These are phyloP conservation scores for Lipomyces yamadae DNA, from an alignment of 805 yeast species.

Conservation along the genomic window DNA sequence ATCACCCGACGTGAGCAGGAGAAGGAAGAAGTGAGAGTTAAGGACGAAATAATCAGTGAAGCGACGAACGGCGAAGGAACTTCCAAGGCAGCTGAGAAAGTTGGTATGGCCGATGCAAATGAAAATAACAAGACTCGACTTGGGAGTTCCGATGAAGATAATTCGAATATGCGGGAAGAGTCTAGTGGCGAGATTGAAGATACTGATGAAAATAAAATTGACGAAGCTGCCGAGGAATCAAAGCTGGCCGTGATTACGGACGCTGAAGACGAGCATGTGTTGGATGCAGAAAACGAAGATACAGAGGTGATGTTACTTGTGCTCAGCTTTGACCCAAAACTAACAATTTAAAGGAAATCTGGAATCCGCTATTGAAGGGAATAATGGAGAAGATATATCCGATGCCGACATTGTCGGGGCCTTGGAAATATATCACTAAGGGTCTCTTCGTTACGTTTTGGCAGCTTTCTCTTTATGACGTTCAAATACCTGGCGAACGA, in stretches of 20 bases:
- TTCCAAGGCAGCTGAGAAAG: slow-evolving; percentile 10
- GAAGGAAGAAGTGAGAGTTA: slow-evolving; percentile 37
- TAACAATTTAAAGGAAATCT: slow-evolving; percentile 48
- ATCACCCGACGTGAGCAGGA: slow-evolving; percentile 17
- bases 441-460: slow-evolving; percentile 68
- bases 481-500: slow-evolving; percentile 56
- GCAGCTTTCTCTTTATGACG: slow-evolving; percentile 73
- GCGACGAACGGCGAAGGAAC: slow-evolving; percentile 3
- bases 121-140: slow-evolving; percentile 5
- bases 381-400: slow-evolving; percentile 43
- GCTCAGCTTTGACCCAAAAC: slow-evolving; percentile 9
- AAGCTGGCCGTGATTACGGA: slow-evolving; percentile 67
- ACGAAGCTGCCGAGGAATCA: slow-evolving; percentile 58
- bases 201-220: slow-evolving; percentile 50
- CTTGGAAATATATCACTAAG: slow-evolving; percentile 41
- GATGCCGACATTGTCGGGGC: slow-evolving; percentile 39
- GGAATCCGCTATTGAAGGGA: slow-evolving; percentile 48
- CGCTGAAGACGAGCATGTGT: background rate
- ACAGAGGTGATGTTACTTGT: background rate
- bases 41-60: background rate
- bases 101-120: slow-evolving; percentile 10
- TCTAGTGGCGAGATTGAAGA: slow-evolving; percentile 40
- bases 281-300: slow-evolving; percentile 11
- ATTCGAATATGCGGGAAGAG: slow-evolving; percentile 38
- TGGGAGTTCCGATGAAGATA: slow-evolving; percentile 32